These are phyloP conservation scores for Fusarium mexicanum DNA, from an alignment of 2,329 filamentous ascomycete species.

Conservation along the genomic window DNA sequence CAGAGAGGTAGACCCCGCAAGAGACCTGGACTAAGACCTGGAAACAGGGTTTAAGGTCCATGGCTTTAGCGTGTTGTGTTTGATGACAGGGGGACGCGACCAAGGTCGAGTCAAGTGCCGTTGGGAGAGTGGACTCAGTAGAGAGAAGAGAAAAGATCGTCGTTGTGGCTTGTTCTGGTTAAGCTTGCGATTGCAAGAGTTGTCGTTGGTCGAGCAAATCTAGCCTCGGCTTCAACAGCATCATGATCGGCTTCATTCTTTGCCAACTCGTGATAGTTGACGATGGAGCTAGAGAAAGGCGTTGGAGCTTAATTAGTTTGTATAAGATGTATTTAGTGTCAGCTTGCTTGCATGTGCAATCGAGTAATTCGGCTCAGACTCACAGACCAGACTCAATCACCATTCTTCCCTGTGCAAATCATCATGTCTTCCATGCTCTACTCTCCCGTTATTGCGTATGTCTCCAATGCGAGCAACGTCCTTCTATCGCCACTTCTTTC, in stretches of 20 bases:
- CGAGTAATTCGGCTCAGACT: not conserved
- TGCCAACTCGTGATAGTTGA: not conserved
- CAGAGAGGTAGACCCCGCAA: not conserved
- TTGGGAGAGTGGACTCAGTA: not conserved
- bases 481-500: constrained; percentile 34
- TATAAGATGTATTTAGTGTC: not conserved
- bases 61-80: not conserved
- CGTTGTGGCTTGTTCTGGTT: constrained; percentile 11
- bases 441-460: constrained; percentile 23
- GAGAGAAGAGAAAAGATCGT: constrained; percentile 8
- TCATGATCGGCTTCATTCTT: not conserved
- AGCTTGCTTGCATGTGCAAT: not conserved
- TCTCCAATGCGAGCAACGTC: not conserved
- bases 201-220: not conserved
- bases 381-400: not conserved
- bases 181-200: constrained; percentile 20
- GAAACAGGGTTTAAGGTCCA: not conserved
- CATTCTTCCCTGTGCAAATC: not conserved
- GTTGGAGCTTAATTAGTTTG: not conserved
- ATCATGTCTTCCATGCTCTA: constrained; percentile 38
- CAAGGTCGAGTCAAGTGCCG: constrained; percentile 10
- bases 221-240: constrained; percentile 13
- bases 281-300: not conserved
- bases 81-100: not conserved
- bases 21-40: not conserved